Conservation (phyloP, 148 eudicot species). For the Limonium bicolor region DNA sequence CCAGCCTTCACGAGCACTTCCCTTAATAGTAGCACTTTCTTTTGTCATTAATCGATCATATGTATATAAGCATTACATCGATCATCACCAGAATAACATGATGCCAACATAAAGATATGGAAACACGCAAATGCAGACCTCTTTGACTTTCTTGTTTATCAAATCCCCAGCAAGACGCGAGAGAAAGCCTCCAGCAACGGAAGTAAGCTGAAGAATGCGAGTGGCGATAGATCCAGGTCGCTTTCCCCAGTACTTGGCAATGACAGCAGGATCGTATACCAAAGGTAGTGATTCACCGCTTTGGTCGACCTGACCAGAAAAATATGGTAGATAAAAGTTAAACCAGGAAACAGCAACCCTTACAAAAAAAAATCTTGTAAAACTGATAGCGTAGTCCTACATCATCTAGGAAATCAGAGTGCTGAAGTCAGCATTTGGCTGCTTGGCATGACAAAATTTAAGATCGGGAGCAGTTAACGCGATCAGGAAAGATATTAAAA, state of each 20-base stretch:
- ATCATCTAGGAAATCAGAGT: neutral
- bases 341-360: neutral
- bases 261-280: slow-evolving; percentile 81
- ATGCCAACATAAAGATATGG: too few relatives aligned
- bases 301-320: slow-evolving; percentile 55
- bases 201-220: slow-evolving; percentile 64
- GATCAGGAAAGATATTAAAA: too few relatives aligned
- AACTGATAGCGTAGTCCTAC: neutral
- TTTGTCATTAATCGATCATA: too few relatives aligned
- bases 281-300: slow-evolving; percentile 84
- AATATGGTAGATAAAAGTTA: slow-evolving; percentile 5
- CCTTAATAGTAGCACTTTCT: too few relatives aligned
- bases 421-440: too few relatives aligned
- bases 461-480: too few relatives aligned
- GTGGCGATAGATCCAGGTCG: slow-evolving; percentile 93
- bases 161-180: slow-evolving; percentile 72
- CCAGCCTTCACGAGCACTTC: too few relatives aligned
- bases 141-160: slow-evolving; percentile 84
- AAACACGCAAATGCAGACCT: slow-evolving; percentile 36
- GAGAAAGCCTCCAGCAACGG: slow-evolving; percentile 98
- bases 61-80: too few relatives aligned
- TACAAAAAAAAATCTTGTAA: neutral
- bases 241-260: slow-evolving; percentile 90
- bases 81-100: too few relatives aligned
- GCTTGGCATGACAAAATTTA: too few relatives aligned